Conservation (phyloP, 164 flowering plant species). For the Umbellularia californica region DNA sequence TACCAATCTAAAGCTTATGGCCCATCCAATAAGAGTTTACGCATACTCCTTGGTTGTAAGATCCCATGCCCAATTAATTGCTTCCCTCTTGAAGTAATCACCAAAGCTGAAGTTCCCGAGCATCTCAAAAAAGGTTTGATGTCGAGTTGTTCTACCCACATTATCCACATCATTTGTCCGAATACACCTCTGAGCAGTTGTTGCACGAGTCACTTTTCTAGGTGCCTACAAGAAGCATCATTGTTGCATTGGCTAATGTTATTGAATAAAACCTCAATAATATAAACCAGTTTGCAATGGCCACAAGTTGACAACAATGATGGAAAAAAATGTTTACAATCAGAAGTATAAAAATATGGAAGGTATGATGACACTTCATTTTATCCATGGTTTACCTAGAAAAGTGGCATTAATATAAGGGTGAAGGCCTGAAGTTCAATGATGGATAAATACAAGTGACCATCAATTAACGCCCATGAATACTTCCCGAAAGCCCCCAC, state of each 20-base stretch:
- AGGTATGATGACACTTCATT: not conserved
- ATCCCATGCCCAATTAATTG: constrained; percentile 98
- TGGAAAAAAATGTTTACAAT: not conserved
- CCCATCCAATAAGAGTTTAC: constrained; percentile 24
- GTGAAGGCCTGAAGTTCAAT: no score
- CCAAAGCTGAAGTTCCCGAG: constrained; percentile 98
- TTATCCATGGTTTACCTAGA: no score
- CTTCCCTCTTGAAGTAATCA: constrained; percentile 95
- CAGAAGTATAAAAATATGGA: not conserved
- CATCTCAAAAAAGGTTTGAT: constrained; percentile 97
- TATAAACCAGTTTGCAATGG: not conserved
- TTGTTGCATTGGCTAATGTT: not conserved
- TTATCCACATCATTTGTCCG: constrained; percentile 94
- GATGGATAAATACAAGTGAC: no score
- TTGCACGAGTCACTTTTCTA: constrained; percentile 71
- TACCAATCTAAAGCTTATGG: constrained; percentile 27
- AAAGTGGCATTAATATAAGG: no score
- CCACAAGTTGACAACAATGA: not conserved
- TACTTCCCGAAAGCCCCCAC: no score
- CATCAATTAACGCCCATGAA: no score
- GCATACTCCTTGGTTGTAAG: constrained; percentile 81
- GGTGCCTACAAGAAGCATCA: constrained; percentile 43
- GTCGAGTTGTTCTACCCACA: constrained; percentile 83
- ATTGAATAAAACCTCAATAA: not conserved
- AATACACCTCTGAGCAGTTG: constrained; percentile 92